Evolutionary conservation across 345 rosid genomes (phyloP).

Genomic region (Hibiscus tridactylites): DNA sequence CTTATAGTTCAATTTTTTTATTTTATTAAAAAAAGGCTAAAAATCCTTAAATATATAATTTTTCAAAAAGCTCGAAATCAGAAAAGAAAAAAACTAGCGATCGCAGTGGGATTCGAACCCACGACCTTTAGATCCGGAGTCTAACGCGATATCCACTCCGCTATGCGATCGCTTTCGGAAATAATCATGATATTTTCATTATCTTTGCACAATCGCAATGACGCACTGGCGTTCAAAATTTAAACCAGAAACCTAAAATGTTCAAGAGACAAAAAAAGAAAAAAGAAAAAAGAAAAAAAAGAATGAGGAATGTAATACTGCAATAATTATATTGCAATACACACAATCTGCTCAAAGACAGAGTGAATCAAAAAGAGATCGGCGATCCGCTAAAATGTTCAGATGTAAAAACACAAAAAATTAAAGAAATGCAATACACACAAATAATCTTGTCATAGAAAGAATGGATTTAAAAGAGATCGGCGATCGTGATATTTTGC

Average conservation of each 20-base stretch:
- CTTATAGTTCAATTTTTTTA: too few species aligned
- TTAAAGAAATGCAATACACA: neutral
- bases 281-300: too few species aligned
- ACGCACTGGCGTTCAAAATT: too few species aligned
- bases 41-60: too few species aligned
- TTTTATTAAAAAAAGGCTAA: too few species aligned
- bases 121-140: slow-evolving; percentile 99
- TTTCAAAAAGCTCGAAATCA: neutral
- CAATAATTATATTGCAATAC: too few species aligned
- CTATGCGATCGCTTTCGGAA: slow-evolving; percentile 60
- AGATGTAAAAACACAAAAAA: neutral
- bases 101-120: slow-evolving; percentile 99
- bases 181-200: too few species aligned
- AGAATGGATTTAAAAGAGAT: neutral
- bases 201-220: neutral
- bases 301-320: too few species aligned
- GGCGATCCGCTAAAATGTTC: neutral
- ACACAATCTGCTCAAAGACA: too few species aligned
- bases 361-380: neutral
- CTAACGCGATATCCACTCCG: slow-evolving; percentile 99
- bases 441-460: neutral
- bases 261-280: too few species aligned
- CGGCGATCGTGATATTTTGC: neutral
- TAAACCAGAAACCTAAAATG: too few species aligned
- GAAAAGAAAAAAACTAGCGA: slow-evolving; percentile 18